These are phyloP conservation scores for Urochloa ruziziensis DNA, from an alignment of 176 grass and related monocot species.

Conservation along the genomic window DNA sequence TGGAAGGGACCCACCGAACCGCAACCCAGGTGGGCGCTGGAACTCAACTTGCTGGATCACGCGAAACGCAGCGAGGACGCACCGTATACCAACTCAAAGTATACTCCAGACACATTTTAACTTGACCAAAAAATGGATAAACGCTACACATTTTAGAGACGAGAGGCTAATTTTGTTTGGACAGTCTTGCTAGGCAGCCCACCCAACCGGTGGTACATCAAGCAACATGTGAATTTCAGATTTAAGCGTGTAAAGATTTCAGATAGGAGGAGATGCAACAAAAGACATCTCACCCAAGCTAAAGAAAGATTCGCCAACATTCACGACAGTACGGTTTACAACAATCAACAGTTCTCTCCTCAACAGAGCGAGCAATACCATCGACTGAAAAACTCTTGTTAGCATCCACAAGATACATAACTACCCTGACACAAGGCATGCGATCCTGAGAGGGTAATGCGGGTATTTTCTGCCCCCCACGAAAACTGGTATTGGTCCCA, in stretches of 20 bases:
- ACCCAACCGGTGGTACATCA: no score
- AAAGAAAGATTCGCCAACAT: neutral
- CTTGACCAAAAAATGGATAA: neutral
- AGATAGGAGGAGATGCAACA: neutral
- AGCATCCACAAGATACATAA: constrained; percentile 34
- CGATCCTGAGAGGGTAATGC: neutral
- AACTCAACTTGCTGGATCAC: no score
- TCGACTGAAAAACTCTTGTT: constrained; percentile 31
- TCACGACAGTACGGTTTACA: constrained; percentile 22
- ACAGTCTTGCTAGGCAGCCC: neutral
- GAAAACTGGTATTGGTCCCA: neutral
- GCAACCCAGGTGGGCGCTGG: no score
- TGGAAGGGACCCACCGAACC: no score
- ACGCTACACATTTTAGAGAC: neutral
- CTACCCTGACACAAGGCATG: neutral
- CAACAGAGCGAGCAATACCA: neutral
- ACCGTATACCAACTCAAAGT: no score
- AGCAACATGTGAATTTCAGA: no score
- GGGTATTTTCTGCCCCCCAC: neutral
- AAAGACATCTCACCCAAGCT: neutral
- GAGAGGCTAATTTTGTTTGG: neutral
- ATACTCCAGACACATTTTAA: no score
- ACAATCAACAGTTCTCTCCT: constrained; percentile 12
- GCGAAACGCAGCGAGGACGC: no score
- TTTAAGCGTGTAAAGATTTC: neutral